phyloP scores from a whole-genome alignment of 495 filamentous ascomycete genomes.

The Xanthoparmelia taractica region DNA sequence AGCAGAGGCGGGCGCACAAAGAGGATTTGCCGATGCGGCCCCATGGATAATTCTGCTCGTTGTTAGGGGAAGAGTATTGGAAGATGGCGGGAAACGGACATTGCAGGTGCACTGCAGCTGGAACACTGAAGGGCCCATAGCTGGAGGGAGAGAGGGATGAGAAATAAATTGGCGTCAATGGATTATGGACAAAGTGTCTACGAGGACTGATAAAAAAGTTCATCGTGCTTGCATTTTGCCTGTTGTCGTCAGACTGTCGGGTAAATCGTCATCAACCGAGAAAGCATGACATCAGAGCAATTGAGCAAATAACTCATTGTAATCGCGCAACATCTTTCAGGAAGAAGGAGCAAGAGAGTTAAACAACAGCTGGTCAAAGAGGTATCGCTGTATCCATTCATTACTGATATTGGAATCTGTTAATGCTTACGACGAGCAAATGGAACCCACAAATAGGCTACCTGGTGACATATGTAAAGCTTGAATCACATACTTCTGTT shows the following conservation, averaged over 20 bases:
- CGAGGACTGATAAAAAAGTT: not conserved
- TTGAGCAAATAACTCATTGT: not conserved
- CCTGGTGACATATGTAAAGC: no score
- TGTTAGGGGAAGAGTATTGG: not conserved
- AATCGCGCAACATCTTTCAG: not conserved
- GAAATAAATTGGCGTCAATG: not conserved
- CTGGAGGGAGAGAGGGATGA: not conserved
- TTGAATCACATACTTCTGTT: no score
- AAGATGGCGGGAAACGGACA: not conserved
- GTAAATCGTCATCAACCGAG: conserved; percentile 2
- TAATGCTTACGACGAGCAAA: no score
- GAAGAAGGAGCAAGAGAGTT: not conserved
- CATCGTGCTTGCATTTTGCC: conserved; percentile 6
- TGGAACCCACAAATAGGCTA: no score
- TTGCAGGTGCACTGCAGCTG: conserved; percentile 24
- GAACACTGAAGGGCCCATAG: conserved; percentile 21
- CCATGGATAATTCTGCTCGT: conserved; percentile 40
- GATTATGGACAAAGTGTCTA: not conserved
- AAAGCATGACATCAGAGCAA: conserved; percentile 8
- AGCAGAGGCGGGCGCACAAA: conserved; percentile 37
- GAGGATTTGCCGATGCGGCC: conserved; percentile 43
- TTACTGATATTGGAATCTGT: not conserved
- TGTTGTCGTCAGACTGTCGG: conserved; percentile 10
- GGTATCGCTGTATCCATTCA: no score
- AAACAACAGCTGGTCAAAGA: no score